Evolutionary conservation across 1,139 yeast species (phyloP), one percentile per base, ranked within the genome.

Genomic region (Sugiyamaella castrensis): DNA sequence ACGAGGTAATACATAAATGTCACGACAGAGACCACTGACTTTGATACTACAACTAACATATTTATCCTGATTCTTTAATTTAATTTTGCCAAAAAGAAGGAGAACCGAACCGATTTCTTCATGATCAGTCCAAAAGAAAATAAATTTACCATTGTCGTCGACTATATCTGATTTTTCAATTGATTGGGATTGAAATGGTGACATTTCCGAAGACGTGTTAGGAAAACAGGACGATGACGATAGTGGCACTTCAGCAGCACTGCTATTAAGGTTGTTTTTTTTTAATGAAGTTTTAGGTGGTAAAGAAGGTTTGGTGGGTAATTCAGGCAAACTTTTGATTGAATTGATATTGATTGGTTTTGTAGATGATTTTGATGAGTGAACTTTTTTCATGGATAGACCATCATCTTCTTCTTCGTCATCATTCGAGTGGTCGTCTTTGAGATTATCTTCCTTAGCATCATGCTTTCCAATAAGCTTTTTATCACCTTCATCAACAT

Each of bases 71-170:
- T 55, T 47, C 10, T 62, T 82, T 47, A 82, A 81, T 28, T 74
- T 87, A 4, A 84, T 75, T 63, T 89, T 89, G 46, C 99, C 99
- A 64, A 86, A 92, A n/a, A 92, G 72, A 13, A 88, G 70, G 38
- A 94, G 69, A 0, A 82, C 70, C 55, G 77, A 77, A 50, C 84
- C 88, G 16, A 84, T 79, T 63, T 92, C 98, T 39, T 86, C 76
- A 65, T 82, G 89, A 65, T 94, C 99, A 35, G 86, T 71, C 98
- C 98, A 94, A 64, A 78, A 92, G 82, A 92, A 82, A 59, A 80
- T 78, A 62, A 89, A 75, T 2, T 76, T 64, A 43, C 74, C 77
- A 1, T 75, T 74, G 1, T 70, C 70, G 3, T 37, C 42, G 2
- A 36, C 37, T 2, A 37, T 32, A 37, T 37, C 32, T 10, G 27